A percentile compares a stretch with the other conserved stretches of the same genome.
Conservation (phyloP, 805 yeast genomes). For the Teunomyces stri region DNA sequence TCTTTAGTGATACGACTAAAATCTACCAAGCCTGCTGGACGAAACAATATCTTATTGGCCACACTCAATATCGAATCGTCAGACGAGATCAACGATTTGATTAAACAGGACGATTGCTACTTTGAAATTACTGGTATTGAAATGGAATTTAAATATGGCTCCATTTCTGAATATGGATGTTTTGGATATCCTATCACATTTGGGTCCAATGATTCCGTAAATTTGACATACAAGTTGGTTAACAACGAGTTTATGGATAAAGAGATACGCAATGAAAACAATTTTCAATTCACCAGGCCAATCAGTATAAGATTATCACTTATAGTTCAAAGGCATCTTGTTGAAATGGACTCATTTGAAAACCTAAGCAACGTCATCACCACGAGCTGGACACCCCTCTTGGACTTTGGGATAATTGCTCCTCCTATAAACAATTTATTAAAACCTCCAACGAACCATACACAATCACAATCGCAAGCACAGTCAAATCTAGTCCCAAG, state of each 20-base stretch:
- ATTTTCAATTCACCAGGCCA: constrained; percentile 21
- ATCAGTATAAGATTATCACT: constrained; percentile 25
- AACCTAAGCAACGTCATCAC: constrained; percentile 26
- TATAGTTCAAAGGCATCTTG: constrained; percentile 19
- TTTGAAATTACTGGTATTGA: constrained; percentile 22
- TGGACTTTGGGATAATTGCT: constrained; percentile 36
- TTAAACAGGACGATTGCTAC: constrained; percentile 10
- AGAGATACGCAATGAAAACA: constrained; percentile 17
- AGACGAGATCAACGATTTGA: constrained; percentile 29
- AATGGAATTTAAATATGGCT: constrained; percentile 28
- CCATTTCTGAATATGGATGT: constrained; percentile 18
- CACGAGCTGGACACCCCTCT: constrained; percentile 39
- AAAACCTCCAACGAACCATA: constrained; percentile 22
- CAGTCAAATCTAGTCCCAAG: constrained; percentile 10
- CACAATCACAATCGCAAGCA: constrained; percentile 22
- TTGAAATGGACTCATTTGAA: constrained; percentile 6
- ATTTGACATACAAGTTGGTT: constrained; percentile 32
- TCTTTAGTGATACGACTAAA: constrained; percentile 46
- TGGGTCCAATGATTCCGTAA: constrained; percentile 29
- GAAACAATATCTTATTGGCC: constrained; percentile 43
- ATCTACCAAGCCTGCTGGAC: constrained; percentile 49
- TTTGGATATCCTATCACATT: constrained; percentile 26
- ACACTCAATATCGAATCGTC: constrained; percentile 49
- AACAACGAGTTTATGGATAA: constrained; percentile 28
- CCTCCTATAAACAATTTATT: constrained; percentile 39